Evolutionary conservation across 495 filamentous ascomycete genomes (phyloP), one percentile per base, ranked within the genome.

Genomic region (Talaromyces trachyspermus): DNA sequence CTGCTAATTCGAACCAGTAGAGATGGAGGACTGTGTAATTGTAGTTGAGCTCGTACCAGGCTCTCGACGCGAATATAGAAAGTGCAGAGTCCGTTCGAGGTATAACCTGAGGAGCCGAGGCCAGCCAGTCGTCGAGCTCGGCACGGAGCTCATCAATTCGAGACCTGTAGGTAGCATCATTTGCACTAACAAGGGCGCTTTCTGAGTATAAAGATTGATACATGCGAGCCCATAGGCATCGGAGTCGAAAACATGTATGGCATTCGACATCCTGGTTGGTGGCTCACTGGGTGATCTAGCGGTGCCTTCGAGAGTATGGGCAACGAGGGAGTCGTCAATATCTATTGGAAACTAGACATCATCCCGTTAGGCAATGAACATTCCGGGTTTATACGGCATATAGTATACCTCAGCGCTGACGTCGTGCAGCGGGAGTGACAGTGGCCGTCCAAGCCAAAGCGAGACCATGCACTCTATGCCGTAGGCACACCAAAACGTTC

Each of bases 401-500:
- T n/a, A n/a, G 8, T 20, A 15, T 53, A 56, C 54, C 46, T 56
- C 54, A 4, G 35, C 54, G 32, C 53, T 49, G 22, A 54, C 41
- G 2, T 49, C 48, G 7, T 51, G 17, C n/a, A 48, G 22, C 12
- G 41, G 32, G 9, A 57, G 30, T 11, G 51, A 41, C 6, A 48
- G 27, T 15, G 54, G 54, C 10, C 54, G 41, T 9, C 54, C 54
- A 2, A 54, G 27, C 27, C 26, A 47, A 17, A 57, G 11, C 4
- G 51, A 48, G 19, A 46, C 35, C 14, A 20, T 18, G 25, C 40
- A 37, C 3, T 57, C 54, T 17, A 57, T 22, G 4, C 22, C 39
- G 26, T 57, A 51, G 18, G 54, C 44, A 15, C 24, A 27, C 54
- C 54, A 57, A 24, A 57, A 57, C 2, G 37, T 27, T 44, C 54